Base-by-base conservation (phyloP, 129 eudicot genomes). In the Kitagawia praeruptora region DNA sequence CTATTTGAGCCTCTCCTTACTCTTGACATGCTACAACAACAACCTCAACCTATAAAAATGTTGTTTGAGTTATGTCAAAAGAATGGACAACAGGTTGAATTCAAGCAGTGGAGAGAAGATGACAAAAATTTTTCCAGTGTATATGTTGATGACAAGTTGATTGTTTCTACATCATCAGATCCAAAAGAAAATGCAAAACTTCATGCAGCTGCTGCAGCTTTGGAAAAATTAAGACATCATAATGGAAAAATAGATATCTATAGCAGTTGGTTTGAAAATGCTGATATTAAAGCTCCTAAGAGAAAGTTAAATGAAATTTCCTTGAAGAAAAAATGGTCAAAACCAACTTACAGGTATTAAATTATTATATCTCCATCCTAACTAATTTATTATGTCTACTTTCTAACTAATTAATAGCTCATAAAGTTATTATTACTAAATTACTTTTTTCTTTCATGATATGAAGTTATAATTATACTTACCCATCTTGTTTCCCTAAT, bases 191-290 rank as follows among this genome's bases (percentile, higher is more conserved):
- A 84, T 61, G 97, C 93, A 25, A 93, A 84, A 85, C 96, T 94
- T 82, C 92, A 85, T 71, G 98, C 98, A 28, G 97, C 98, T 23
- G 88, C 88, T 79, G 96, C 85, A 31, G 97, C 98, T 61, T 70
- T 94, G 23, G 53, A 54, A 8, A 82, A 87, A 82, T 67, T 89
- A 77, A 56, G 75, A 5, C n/a, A 21, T 16, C n/a, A 69, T 21
- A 56, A 19, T 16, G 77, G 54, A 39, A 70, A 46, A 58, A 15
- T 38, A 71, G 51, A 16, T 51, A 7, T 4, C 23, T 85, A 54
- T 27, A 18, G 54, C 27, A 41, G 88, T 40, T 69, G 77, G 0
- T 44, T 80, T 82, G 84, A 76, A 54, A 45, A 28, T 6, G 44
- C 44, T 44, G 93, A 89, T 77, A 81, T 85, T 76, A 87, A 85